phyloP scores from a whole-genome alignment of 352 stramenopile genomes.

The Globisporangium splendens region DNA sequence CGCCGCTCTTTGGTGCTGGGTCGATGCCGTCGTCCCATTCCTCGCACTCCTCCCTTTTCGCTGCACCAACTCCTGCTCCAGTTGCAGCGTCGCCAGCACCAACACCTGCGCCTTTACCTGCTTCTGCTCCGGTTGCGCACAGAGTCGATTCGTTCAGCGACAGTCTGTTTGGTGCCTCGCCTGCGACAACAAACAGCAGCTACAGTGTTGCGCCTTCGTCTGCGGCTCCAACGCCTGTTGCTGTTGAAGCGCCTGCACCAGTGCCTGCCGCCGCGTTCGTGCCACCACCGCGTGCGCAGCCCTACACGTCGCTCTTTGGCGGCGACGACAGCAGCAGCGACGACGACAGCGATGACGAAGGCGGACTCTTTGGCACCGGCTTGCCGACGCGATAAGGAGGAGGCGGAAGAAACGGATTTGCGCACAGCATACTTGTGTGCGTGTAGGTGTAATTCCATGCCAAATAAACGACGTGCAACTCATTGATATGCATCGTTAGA shows the following conservation, averaged over 20 bases:
- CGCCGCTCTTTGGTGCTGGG: slow-evolving; percentile 31
- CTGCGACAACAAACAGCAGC: neutral
- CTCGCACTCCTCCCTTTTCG: slow-evolving; percentile 10
- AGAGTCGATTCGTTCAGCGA: neutral
- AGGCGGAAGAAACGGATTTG: too few species aligned
- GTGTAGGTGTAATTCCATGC: too few species aligned
- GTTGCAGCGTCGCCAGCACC: slow-evolving; percentile 9
- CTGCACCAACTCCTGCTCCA: slow-evolving; percentile 3
- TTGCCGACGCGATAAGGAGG: slow-evolving; percentile 62
- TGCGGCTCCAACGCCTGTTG: neutral
- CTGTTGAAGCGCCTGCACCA: neutral
- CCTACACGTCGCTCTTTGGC: slow-evolving; percentile 65
- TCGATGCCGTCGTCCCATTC: too few species aligned
- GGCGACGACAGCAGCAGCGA: slow-evolving; percentile 51
- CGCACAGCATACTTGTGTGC: too few species aligned
- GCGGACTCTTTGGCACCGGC: slow-evolving; percentile 73
- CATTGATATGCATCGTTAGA: too few species aligned
- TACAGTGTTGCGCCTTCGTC: neutral
- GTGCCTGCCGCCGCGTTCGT: neutral
- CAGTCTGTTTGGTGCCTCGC: slow-evolving; percentile 13
- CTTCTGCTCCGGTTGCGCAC: neutral
- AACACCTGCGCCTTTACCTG: neutral
- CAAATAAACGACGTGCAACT: too few species aligned
- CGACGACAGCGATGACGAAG: slow-evolving; percentile 76
- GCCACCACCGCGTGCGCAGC: slow-evolving; percentile 18